These are phyloP conservation scores for Colletotrichum cuscutae DNA, from an alignment of 2,329 filamentous ascomycete species.

Conservation along the genomic window DNA sequence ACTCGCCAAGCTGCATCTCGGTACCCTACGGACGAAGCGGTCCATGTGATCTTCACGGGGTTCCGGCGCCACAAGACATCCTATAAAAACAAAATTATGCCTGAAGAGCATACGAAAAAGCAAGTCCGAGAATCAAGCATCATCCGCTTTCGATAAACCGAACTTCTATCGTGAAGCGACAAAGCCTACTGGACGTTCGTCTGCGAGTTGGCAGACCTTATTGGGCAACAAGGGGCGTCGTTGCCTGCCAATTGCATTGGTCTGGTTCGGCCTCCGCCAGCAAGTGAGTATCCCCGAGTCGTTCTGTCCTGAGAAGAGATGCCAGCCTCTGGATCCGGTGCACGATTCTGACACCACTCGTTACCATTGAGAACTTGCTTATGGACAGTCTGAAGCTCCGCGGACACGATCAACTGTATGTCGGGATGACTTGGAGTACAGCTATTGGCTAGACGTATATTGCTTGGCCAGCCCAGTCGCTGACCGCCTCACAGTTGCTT, in stretches of 20 bases:
- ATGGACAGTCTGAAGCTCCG: background rate
- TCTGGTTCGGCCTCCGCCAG: background rate
- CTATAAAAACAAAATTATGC: background rate
- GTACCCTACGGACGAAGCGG: background rate
- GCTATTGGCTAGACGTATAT: background rate
- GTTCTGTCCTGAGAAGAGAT: background rate
- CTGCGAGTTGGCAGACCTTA: background rate
- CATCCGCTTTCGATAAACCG: slow-evolving; percentile 8
- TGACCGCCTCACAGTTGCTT: slow-evolving; percentile 31
- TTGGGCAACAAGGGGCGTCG: background rate
- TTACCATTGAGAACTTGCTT: background rate
- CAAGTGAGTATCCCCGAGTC: background rate
- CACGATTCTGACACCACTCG: background rate
- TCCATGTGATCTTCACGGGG: background rate
- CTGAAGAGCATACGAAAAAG: background rate
- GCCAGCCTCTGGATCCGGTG: background rate
- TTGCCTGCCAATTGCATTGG: background rate
- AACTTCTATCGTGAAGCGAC: background rate
- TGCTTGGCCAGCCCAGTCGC: background rate
- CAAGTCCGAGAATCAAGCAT: background rate
- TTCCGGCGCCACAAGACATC: background rate
- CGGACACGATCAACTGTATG: background rate
- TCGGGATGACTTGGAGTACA: background rate
- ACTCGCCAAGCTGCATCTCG: background rate
- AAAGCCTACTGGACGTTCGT: background rate